phyloP scores from a whole-genome alignment of 2,329 filamentous ascomycete genomes.

The Aureobasidium melanogenum region DNA sequence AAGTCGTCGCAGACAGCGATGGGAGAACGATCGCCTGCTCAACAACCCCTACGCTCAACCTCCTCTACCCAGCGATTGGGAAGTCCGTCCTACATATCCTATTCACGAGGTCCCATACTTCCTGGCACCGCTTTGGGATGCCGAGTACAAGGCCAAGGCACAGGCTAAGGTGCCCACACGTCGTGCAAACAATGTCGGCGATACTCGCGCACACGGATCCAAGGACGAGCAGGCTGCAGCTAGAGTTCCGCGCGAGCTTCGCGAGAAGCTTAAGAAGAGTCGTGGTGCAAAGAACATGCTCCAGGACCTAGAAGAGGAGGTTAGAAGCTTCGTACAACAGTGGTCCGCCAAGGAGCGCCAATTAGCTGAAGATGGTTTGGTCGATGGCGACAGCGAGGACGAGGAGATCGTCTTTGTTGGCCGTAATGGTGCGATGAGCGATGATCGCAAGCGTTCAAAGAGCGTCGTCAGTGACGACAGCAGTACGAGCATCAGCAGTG shows the following conservation, averaged over 20 bases:
- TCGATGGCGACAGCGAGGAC: conserved; percentile 49
- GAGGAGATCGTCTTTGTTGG: conserved; percentile 92
- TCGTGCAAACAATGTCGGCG: conserved; percentile 21
- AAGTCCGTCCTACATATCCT: conserved; percentile 70
- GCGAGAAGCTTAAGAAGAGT: conserved; percentile 68
- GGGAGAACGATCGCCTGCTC: conserved; percentile 91
- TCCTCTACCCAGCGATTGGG: conserved; percentile 74
- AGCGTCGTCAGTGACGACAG: conserved; percentile 26
- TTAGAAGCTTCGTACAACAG: conserved; percentile 62
- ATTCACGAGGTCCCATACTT: conserved; percentile 78
- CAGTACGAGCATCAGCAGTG: conserved; percentile 15
- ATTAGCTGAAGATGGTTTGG: conserved; percentile 38
- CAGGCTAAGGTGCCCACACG: conserved; percentile 20
- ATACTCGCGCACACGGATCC: conserved; percentile 20
- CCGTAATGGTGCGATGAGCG: conserved; percentile 53
- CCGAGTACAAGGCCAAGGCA: conserved; percentile 34
- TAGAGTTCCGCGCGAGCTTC: conserved; percentile 68
- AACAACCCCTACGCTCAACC: conserved; percentile 80
- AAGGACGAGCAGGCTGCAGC: conserved; percentile 35
- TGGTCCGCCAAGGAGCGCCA: conserved; percentile 48
- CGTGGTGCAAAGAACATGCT: conserved; percentile 73
- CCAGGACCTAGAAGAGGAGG: conserved; percentile 74
- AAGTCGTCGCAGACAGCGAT: conserved; percentile 72
- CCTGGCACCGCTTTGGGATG: conserved; percentile 78
- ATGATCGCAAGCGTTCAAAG: conserved; percentile 46